Base-by-base conservation (phyloP, 1,284 basidiomycete species). In the Apiotrichum mycotoxinovorans region DNA sequence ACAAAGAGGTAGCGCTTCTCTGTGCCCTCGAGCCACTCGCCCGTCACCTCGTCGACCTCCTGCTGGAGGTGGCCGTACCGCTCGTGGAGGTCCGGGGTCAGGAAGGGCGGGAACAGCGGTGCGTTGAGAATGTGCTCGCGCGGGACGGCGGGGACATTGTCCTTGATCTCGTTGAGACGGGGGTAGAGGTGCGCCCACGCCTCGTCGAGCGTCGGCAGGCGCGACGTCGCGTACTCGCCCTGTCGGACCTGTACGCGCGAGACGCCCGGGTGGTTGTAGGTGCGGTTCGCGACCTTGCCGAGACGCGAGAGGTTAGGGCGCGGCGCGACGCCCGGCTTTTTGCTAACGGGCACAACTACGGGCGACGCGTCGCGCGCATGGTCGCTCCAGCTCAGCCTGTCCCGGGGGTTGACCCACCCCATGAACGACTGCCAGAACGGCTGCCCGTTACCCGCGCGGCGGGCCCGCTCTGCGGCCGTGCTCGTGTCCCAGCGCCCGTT, bases 31-130 rank as follows among this genome's bases (percentile, higher is more conserved):
- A 66, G 56, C 65, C 67, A 68, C 40, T 62, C 60, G 34, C 61
- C 53, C 25, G 42, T 63, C 8, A 65, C 58, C 43, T 63, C 61
- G 54, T 70, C 65, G 54, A 60, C 66, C 27, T 65, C 64, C 47
- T 65, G 67, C 27, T 60, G 56, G 45, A 75, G 54, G 61, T 73
- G 71, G 30, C 62, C 62, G 58, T 63, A 75, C 44, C 73, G 63
- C 41, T 66, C 56, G 47, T 66, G 55, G 50, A 68, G 67, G 23
- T 66, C 66, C 11, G 65, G 56, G 5, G 66, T 71, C 34, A 75
- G 54, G 58, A 66, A 69, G 1, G 71, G 70, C 18, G 61, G 66
- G 57, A 73, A 73, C 43, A 75, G 66, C 1, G 71, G 68, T 3
- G 56, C 53, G 33, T 61, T 64, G 35, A 75, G 57, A 40, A 69